Conservation (phyloP, 1,284 basidiomycete genomes). For the Fomitopsis pinicola region DNA sequence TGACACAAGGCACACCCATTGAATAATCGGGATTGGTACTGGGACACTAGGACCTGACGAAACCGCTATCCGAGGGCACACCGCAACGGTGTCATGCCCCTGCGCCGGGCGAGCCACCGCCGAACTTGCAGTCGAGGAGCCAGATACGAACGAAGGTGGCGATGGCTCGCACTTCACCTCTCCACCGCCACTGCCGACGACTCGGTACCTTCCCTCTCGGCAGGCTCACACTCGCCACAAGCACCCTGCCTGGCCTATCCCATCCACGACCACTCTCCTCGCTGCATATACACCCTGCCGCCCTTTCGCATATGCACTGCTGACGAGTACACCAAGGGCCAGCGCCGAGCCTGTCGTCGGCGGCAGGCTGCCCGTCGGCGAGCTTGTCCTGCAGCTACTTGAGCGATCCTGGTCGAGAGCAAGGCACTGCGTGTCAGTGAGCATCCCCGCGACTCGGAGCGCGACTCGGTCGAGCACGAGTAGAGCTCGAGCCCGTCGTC, state of each 20-base stretch:
- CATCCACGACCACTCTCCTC: conserved; percentile 31
- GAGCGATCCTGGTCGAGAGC: conserved; percentile 43
- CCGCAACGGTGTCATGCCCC: conserved; percentile 1
- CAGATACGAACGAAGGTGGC: conserved; percentile 23
- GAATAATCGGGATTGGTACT: conserved; percentile 18
- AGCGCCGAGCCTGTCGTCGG: conserved; percentile 46
- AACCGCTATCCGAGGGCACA: conserved; percentile 4
- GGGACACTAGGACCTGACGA: conserved; percentile 10
- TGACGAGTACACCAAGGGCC: conserved; percentile 29
- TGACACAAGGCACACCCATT: too few species aligned
- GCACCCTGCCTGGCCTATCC: conserved; percentile 40
- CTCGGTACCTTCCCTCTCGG: conserved; percentile 21
- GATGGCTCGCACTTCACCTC: conserved; percentile 10
- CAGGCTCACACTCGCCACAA: conserved; percentile 48
- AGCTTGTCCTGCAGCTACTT: conserved; percentile 32
- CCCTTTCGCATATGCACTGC: conserved; percentile 23
- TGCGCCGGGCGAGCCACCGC: conserved; percentile 14
- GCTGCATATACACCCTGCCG: conserved; percentile 21
- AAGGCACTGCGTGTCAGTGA: conserved; percentile 49
- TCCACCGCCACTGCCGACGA: conserved; percentile 24
- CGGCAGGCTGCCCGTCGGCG: conserved; percentile 56
- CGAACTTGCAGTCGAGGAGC: conserved; percentile 25
- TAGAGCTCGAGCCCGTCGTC: conserved; percentile 26
- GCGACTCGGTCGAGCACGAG: conserved; percentile 26
- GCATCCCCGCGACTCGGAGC: conserved; percentile 40